These are phyloP conservation scores for Mucor mucedo DNA, from an alignment of 371 early-diverging fungal genomes.

Conservation along the genomic window DNA sequence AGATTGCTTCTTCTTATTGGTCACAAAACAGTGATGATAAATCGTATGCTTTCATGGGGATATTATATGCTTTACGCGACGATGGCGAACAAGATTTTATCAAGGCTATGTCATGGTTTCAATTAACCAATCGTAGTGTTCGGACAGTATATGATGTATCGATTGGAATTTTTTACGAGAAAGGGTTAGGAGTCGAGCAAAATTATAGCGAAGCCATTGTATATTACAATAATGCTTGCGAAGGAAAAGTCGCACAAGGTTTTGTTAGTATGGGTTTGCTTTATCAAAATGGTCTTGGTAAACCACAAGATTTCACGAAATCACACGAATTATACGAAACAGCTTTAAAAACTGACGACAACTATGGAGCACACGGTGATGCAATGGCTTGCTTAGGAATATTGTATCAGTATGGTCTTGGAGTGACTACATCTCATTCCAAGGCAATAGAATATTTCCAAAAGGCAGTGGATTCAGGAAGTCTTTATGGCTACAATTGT, in stretches of 20 bases:
- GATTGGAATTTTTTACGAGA: no score
- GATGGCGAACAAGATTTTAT: no score
- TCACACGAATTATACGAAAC: neutral
- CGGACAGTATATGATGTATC: neutral
- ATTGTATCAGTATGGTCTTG: neutral
- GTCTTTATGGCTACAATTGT: neutral
- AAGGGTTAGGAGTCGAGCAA: no score
- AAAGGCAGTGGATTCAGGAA: neutral
- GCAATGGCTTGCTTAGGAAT: neutral
- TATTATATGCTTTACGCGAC: no score
- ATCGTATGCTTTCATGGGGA: no score
- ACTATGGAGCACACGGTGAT: neutral
- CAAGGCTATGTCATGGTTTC: no score
- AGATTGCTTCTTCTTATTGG: no score
- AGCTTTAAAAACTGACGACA: neutral
- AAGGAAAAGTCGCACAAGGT: neutral
- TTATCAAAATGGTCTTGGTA: neutral
- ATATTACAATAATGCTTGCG: neutral
- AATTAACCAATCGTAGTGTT: no score
- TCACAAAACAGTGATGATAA: no score
- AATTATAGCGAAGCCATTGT: neutral
- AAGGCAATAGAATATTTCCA: neutral
- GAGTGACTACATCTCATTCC: neutral
- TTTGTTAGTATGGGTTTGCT: neutral
- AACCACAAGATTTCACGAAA: neutral